A percentile compares a stretch with the other conserved stretches of the same genome.
phyloP scores from a whole-genome alignment of 768 basidiomycete species.

The Amanita fuliginea region DNA sequence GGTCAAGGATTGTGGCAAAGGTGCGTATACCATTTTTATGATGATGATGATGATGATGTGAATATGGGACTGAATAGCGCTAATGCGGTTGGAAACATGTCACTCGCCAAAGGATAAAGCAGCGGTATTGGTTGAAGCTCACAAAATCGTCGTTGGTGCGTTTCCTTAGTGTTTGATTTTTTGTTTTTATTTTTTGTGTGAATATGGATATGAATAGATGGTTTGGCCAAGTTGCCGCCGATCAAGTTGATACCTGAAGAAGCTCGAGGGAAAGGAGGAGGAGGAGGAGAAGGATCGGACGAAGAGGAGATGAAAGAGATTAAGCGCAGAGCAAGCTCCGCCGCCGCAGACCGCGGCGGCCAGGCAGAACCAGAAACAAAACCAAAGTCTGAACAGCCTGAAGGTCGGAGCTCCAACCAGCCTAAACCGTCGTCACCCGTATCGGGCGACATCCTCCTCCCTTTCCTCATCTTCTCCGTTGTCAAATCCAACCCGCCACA shows the following conservation, averaged over 20 bases:
- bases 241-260: constrained; percentile 63
- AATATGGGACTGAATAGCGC: constrained; percentile 13
- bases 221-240: constrained; percentile 62
- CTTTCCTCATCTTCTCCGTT: constrained; percentile 87
- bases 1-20: constrained; percentile 66
- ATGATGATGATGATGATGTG: too few relatives aligned
- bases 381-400: constrained; percentile 4
- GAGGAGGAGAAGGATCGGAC: constrained; percentile 2
- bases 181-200: too few relatives aligned
- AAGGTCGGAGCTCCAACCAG: too few relatives aligned
- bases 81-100: constrained; percentile 28
- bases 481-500: constrained; percentile 86
- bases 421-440: constrained; percentile 40
- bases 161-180: neutral
- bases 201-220: constrained; percentile 52
- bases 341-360: neutral
- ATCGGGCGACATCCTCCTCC: constrained; percentile 85
- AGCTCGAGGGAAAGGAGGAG: constrained; percentile 14
- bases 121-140: constrained; percentile 68
- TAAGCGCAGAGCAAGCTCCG: too few relatives aligned
- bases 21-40: too few relatives aligned
- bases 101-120: constrained; percentile 69
- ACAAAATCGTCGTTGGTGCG: constrained; percentile 80
- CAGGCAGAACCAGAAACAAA: constrained; percentile 8
- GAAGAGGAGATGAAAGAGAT: constrained; percentile 3